phyloP scores from a whole-genome alignment of 1,284 basidiomycete species.

The Mycena sp. region DNA sequence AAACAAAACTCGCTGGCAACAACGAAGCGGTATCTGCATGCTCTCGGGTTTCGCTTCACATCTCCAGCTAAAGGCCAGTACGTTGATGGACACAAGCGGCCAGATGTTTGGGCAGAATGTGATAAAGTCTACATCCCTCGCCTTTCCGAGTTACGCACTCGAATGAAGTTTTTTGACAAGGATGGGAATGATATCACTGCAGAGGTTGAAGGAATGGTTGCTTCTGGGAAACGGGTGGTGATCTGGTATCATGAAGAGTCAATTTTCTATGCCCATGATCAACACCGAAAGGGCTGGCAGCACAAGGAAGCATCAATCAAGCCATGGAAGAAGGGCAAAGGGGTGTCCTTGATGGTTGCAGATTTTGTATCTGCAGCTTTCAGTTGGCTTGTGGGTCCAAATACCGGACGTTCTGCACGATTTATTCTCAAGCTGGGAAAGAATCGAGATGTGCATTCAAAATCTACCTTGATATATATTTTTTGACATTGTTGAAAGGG shows the following conservation, averaged over 20 bases:
- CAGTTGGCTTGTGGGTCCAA: conserved; percentile 38
- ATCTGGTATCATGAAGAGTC: no score
- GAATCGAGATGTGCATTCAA: conserved; percentile 32
- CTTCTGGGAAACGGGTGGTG: no score
- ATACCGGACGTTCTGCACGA: not conserved
- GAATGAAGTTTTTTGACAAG: conserved; percentile 8
- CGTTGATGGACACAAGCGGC: conserved; percentile 6
- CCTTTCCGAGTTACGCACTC: not conserved
- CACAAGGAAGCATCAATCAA: conserved; percentile 31
- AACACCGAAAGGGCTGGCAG: conserved; percentile 31
- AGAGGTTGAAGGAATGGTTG: no score
- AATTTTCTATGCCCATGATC: no score
- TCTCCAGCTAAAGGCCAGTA: conserved; percentile 3
- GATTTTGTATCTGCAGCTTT: conserved; percentile 49
- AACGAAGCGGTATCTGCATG: conserved; percentile 13
- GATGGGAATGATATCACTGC: conserved; percentile 2
- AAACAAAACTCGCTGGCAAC: conserved; percentile 1
- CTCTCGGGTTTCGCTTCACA: conserved; percentile 8
- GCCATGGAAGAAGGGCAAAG: conserved; percentile 39
- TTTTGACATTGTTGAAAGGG: conserved; percentile 35
- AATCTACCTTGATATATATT: not conserved
- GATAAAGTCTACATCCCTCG: conserved; percentile 1
- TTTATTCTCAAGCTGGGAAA: conserved; percentile 13
- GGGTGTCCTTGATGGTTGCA: conserved; percentile 44
- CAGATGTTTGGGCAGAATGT: not conserved